phyloP scores from a whole-genome alignment of 345 rosid species.

The Lepidium africanum region DNA sequence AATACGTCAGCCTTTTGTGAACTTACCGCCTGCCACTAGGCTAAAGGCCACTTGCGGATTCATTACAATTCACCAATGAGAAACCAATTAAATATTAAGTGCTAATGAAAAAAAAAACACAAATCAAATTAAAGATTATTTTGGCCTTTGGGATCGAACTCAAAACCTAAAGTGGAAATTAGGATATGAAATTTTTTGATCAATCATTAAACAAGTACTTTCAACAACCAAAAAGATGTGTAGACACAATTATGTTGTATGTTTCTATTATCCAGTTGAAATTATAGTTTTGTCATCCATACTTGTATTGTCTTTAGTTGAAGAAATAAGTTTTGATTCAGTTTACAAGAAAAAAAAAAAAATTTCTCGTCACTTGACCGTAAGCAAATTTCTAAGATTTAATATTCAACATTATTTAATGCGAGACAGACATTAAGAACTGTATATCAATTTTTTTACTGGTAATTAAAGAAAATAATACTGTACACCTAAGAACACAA shows the following conservation, averaged over 20 bases:
- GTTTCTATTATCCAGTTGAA: background rate
- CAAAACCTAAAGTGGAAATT: background rate
- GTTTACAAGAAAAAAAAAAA: background rate
- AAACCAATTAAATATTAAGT: too few relatives aligned
- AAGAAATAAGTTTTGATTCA: background rate
- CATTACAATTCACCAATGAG: too few relatives aligned
- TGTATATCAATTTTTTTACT: background rate
- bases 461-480: background rate
- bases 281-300: background rate
- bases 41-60: too few relatives aligned
- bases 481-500: background rate
- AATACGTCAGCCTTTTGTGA: too few relatives aligned
- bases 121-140: too few relatives aligned
- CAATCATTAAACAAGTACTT: background rate
- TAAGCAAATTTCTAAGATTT: background rate
- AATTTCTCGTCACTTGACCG: slow-evolving; percentile 14
- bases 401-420: background rate
- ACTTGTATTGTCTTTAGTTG: background rate
- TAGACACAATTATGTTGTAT: slow-evolving; percentile 1
- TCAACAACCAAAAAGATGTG: slow-evolving; percentile 1
- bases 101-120: too few relatives aligned
- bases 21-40: too few relatives aligned
- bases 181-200: background rate
- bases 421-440: background rate
- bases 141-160: background rate